Evolutionary conservation across 257 asterid species (phyloP), one percentile per base, ranked within the genome.

Genomic region (Nicotiana obtusifolia): DNA sequence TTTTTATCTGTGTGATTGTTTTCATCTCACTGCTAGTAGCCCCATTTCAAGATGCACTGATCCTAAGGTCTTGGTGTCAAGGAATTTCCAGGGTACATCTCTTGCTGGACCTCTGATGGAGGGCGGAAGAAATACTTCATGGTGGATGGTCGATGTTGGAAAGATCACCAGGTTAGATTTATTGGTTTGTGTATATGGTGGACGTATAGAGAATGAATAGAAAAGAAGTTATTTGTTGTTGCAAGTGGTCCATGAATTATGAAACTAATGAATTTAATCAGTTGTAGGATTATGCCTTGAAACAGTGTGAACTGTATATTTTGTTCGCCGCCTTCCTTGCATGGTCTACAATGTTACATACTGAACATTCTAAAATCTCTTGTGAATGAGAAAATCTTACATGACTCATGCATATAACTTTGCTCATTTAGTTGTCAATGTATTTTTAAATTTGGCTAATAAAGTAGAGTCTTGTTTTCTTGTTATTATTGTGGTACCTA

Each of bases 81-180:
- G 99, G 90, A 94, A 93, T 80, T 94, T 89, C 86, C 99, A 92
- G 99, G 98, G 99, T 54, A 93, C 98, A 11, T 96, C 97, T 64
- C 91, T 92, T 83, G 91, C 98, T 6, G 99, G 99, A 56, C 94
- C 99, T 14, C 90, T 95, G 61, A 69, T 90, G 84, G 97, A 92
- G 85, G 91, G 88, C 20, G 98, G 98, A 77, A 83, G 80, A 81
- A 92, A 85, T 78, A 54, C 87, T 5, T 87, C 98, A 0, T 96
- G 99, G 99, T 96, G 99, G 99, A 93, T 91, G 97, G 86, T 94
- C 49, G 99, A 96, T 87, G 80, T 93, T 19, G 99, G 98, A 86
- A 82, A n/a, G 87, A 86, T 82, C 99, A 96, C 85, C 99, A 94
- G 99, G 99, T 94, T 66, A 20, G 86, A n/a, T 71, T 49, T 49